phyloP scores from a whole-genome alignment of 805 yeast genomes.

The Kuraishia hungarica region DNA sequence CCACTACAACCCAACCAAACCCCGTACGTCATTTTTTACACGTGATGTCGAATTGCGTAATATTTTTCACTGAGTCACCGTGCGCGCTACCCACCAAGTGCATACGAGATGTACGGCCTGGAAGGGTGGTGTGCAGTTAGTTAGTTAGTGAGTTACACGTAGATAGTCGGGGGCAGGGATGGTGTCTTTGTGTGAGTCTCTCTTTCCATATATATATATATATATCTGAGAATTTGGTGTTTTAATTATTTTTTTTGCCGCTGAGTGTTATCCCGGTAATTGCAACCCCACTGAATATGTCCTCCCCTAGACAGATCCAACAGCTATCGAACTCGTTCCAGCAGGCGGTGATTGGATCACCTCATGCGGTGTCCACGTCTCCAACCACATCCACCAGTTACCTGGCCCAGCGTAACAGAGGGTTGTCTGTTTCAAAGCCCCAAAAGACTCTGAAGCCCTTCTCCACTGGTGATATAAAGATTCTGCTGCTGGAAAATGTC shows the following conservation, averaged over 20 bases:
- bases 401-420: conserved; percentile 40
- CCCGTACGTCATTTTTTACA: neutral
- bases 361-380: conserved; percentile 74
- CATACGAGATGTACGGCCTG: neutral
- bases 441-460: conserved; percentile 85
- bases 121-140: neutral
- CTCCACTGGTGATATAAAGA: conserved; percentile 90
- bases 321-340: conserved; percentile 47
- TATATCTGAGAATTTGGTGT: too few relatives aligned
- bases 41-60: neutral
- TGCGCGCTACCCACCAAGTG: neutral
- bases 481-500: conserved; percentile 85
- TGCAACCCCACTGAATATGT: conserved; percentile 29
- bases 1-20: neutral
- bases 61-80: neutral
- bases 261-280: neutral
- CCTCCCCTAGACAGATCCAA: conserved; percentile 59
- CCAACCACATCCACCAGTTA: conserved; percentile 52
- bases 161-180: too few relatives aligned
- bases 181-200: neutral
- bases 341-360: conserved; percentile 43
- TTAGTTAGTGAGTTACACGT: neutral
- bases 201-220: neutral
- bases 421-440: conserved; percentile 34
- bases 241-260: too few relatives aligned